A percentile compares a stretch with the other conserved stretches of the same genome.
phyloP scores from a whole-genome alignment of 768 basidiomycete genomes.

The Amanita molliuscula region DNA sequence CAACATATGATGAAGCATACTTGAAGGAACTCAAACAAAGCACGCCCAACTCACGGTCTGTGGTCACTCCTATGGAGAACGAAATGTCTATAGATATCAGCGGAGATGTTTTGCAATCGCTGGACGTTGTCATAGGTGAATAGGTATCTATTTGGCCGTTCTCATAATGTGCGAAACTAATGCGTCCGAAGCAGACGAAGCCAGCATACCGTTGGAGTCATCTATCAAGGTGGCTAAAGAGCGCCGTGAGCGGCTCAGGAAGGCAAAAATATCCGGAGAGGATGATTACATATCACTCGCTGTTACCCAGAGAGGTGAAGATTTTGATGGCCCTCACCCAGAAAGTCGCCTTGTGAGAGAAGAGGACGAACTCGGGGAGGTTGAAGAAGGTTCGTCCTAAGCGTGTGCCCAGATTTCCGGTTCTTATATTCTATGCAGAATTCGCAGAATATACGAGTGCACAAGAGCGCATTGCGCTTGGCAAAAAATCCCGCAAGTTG shows the following conservation, averaged over 20 bases:
- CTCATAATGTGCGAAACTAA: not conserved
- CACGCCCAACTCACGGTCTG: slow-evolving; percentile 47
- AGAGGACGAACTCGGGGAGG: slow-evolving; percentile 83
- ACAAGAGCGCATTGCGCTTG: slow-evolving; percentile 76
- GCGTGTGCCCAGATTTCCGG: not conserved
- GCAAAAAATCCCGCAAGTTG: slow-evolving; percentile 68
- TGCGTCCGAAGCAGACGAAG: slow-evolving; percentile 25
- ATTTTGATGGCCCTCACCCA: slow-evolving; percentile 67
- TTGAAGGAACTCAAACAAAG: slow-evolving; percentile 72
- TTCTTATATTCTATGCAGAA: slow-evolving; percentile 31
- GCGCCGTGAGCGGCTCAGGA: slow-evolving; percentile 58
- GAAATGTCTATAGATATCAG: slow-evolving; percentile 38
- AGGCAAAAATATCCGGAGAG: slow-evolving; percentile 28
- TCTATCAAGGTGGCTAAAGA: slow-evolving; percentile 67
- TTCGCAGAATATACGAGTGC: slow-evolving; percentile 84
- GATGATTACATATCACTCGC: slow-evolving; percentile 79
- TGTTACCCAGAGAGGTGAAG: slow-evolving; percentile 44
- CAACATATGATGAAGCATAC: slow-evolving; percentile 63
- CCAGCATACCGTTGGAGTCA: slow-evolving; percentile 59
- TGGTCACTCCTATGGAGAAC: slow-evolving; percentile 12
- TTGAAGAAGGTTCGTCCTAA: slow-evolving; percentile 61
- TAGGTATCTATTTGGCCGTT: not conserved
- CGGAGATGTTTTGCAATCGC: slow-evolving; percentile 17
- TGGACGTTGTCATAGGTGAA: slow-evolving; percentile 21
- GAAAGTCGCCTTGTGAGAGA: slow-evolving; percentile 75